phyloP scores from a whole-genome alignment of 768 basidiomycete genomes.

The Termitomyces sp. region DNA sequence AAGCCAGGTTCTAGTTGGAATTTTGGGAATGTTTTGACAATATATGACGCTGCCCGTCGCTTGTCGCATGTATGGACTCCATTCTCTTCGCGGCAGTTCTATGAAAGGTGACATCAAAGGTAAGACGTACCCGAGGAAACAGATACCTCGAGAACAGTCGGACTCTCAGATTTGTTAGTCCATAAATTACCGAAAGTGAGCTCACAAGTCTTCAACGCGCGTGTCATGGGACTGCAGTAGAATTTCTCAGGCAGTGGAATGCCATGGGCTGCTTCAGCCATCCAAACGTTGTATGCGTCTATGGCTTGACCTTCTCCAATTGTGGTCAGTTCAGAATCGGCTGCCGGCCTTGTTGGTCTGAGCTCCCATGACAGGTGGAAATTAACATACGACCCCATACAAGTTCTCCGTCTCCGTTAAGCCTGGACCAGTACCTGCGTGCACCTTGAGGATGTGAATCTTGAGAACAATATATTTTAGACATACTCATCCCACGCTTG shows the following conservation, averaged over 20 bases:
- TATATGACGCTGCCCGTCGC: conserved; percentile 44
- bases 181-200: conserved; percentile 43
- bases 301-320: conserved; percentile 54
- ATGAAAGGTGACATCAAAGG: neutral
- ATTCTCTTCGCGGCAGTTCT: conserved; percentile 68
- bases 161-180: conserved; percentile 8
- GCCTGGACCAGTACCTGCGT: conserved; percentile 54
- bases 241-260: conserved; percentile 51
- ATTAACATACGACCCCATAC: conserved; percentile 66
- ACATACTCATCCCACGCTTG: conserved; percentile 59
- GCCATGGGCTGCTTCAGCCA: conserved; percentile 32
- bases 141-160: conserved; percentile 52
- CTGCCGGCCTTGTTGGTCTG: conserved; percentile 24
- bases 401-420: conserved; percentile 61
- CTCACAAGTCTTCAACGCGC: conserved; percentile 54
- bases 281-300: conserved; percentile 41
- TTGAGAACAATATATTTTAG: neutral
- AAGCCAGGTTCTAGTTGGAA: conserved; percentile 55
- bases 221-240: conserved; percentile 60
- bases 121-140: neutral
- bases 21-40: conserved; percentile 42
- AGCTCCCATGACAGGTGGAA: neutral
- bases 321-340: conserved; percentile 61
- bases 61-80: conserved; percentile 72
- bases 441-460: no score